Conservation (phyloP, 2,329 filamentous ascomycete genomes). For the Chrysosporium queenslandicum region DNA sequence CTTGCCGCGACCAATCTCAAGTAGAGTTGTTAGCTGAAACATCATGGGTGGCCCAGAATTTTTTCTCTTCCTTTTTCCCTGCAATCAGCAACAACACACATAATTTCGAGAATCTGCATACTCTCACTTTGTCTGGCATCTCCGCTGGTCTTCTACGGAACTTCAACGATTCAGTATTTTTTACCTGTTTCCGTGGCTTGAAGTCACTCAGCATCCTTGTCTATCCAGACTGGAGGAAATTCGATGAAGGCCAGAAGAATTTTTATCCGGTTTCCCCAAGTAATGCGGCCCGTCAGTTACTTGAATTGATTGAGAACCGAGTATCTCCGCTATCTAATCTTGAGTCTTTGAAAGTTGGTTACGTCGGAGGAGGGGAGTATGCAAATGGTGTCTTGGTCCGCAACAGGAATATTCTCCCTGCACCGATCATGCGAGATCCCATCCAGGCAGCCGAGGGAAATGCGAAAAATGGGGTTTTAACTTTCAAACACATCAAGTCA, state of each 20-base stretch:
- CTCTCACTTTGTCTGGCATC: constrained; percentile 54
- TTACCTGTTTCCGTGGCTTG: constrained; percentile 49
- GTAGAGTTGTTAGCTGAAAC: constrained; percentile 59
- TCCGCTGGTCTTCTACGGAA: constrained; percentile 51
- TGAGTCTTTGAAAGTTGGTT: constrained; percentile 54
- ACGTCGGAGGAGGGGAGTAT: constrained; percentile 58
- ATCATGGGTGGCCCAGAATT: constrained; percentile 58
- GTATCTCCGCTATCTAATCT: constrained; percentile 44
- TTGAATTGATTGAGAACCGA: constrained; percentile 43
- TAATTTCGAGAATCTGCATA: constrained; percentile 47
- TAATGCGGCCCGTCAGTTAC: constrained; percentile 43
- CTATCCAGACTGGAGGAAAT: constrained; percentile 55
- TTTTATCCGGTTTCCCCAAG: constrained; percentile 42
- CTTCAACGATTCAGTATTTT: constrained; percentile 51
- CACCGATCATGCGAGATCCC: constrained; percentile 33
- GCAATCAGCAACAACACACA: constrained; percentile 51
- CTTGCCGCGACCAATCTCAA: constrained; percentile 51
- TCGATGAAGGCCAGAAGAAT: constrained; percentile 42
- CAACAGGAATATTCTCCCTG: constrained; percentile 53
- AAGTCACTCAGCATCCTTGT: constrained; percentile 49
- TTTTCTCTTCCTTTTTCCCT: constrained; percentile 58
- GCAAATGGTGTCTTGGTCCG: constrained; percentile 52
- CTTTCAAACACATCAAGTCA: constrained; percentile 48
- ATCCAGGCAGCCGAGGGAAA: constrained; percentile 6
- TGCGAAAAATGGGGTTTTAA: constrained; percentile 31